A percentile compares a stretch with the other conserved stretches of the same genome.
These are phyloP conservation scores for Gossypium sturtianum DNA, from an alignment of 345 rosid species.

Conservation along the genomic window DNA sequence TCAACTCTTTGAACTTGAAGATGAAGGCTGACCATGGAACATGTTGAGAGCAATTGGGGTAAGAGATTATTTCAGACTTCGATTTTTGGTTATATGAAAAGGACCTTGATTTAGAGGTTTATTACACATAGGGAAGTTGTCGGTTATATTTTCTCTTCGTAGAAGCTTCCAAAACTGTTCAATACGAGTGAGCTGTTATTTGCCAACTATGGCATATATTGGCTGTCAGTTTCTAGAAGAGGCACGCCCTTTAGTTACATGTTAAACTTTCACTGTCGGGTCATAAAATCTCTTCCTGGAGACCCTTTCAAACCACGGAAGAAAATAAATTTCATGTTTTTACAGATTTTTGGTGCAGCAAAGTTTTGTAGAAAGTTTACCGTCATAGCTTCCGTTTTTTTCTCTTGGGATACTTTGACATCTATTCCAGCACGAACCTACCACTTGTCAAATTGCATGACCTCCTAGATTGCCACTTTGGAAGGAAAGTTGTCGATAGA, in stretches of 20 bases:
- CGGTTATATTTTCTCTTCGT: not conserved
- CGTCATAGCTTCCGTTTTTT: not conserved
- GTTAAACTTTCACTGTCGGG: not conserved
- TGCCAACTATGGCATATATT: slow-evolving; percentile 3
- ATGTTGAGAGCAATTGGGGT: not conserved
- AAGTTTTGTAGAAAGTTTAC: not conserved
- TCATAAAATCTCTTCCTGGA: not conserved
- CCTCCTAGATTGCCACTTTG: not conserved
- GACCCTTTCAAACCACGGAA: not conserved
- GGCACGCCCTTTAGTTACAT: not conserved
- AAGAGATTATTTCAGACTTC: not conserved
- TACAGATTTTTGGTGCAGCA: not conserved
- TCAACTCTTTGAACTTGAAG: not conserved
- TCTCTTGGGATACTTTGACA: not conserved
- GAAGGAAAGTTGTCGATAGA: not conserved
- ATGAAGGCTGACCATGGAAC: not conserved
- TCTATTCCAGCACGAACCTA: not conserved
- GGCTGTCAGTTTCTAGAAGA: not conserved
- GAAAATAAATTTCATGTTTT: not conserved
- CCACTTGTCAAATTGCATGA: slow-evolving; percentile 1
- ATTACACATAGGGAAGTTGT: not conserved
- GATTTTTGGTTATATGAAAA: not conserved
- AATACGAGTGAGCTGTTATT: not conserved
- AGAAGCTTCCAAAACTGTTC: not conserved
- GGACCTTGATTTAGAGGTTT: not conserved